Base-by-base conservation (phyloP, 495 filamentous ascomycete species). In the Wilcoxina mikolae region DNA sequence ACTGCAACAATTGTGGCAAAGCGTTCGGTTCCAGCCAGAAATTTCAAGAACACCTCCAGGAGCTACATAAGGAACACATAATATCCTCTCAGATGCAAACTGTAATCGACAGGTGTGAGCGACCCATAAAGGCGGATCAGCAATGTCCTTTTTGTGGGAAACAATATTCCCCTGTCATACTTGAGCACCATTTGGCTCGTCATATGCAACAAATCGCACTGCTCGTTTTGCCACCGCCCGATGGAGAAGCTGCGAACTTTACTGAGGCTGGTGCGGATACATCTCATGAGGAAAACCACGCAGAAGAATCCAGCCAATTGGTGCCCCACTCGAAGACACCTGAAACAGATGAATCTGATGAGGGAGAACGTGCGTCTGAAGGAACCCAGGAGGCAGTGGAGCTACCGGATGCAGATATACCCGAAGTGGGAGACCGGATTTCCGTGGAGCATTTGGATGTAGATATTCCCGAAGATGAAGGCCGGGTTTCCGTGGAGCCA, bases 121-220 rank as follows among this genome's bases (percentile, higher is more conserved):
- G 56, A 28, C 24, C 39, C 18, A 55, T 51, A 28, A n/a, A 60
- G 2, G 29, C 44, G 15, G 31, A 58, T 11, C 56, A 58, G 44
- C 1, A 10, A 2, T 60, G 58, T 22, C 56, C 54, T 0, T 38
- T 62, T 33, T 62, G 59, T 28, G 10, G 31, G 12, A 39, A 38
- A 22, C 26, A 0, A 20, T 48, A 54, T 45, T 9, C 4, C 43
- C 35, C 41, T 28, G 5, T 9, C 10, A 24, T 24, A 10, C 49
- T 65, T n/a, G 27, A 46, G 43, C 55, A 57, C n/a, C 61, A 65
- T 38, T 33, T 65, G 17, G 56, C 44, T 15, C 54, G 29, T 10
- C 61, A 65, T 55, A 53, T 65, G 60, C 53, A 65, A 45, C 61
- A 65, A 35, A 48, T 64, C 9, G 60, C 61, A 0, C 25, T 65